Evolutionary conservation across 73 alveolate genomes (phyloP), one percentile per base, ranked within the genome.

Genomic region (Paramecium octaurelia): DNA sequence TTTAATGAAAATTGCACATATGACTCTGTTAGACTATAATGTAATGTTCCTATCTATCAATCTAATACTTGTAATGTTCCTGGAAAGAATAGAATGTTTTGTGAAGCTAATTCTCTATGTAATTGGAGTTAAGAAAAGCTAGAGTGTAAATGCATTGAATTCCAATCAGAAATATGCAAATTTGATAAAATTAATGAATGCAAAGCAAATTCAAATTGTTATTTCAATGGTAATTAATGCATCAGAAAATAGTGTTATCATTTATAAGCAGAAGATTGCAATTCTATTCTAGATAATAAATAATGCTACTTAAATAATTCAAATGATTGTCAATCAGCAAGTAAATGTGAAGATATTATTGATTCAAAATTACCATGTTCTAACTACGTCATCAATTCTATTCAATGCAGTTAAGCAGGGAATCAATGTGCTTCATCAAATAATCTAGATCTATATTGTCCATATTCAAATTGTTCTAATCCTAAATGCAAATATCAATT

Each of bases 311-410:
- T 40, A 20, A 77, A 6, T 43, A 46, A 4, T 11, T 77, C 3
- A 4, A 46, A 43, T 77, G 54, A 43, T 10, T 77, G 90, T 46
- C n/a, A 46, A 77, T 34, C 75, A 29, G 90, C 71, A 18, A 24
- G n/a, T 18, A 43, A n/a, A 77, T 77, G 90, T 77, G 90, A 77
- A 46, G 90, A 77, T 46, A 77, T 77, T 23, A 18, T 43, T 23
- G 71, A 77, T 9, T 34, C 69, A 21, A 23, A 43, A 11, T n/a
- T 36, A 10, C 27, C 31, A 18, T 40, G 71, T 77, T 43, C 44
- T 18, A 20, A 6, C n/a, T 42, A 4, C 18, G n/a, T 14, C 18
- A 7, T 46, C 20, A 77, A 77, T 77, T 21, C 29, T 10, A 77
- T 8, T 77, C 36, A 34, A 27, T 77, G 90, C 24, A 10, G n/a